phyloP scores from a whole-genome alignment of 192 early-diverging fungal species.

The Podila verticillata region DNA sequence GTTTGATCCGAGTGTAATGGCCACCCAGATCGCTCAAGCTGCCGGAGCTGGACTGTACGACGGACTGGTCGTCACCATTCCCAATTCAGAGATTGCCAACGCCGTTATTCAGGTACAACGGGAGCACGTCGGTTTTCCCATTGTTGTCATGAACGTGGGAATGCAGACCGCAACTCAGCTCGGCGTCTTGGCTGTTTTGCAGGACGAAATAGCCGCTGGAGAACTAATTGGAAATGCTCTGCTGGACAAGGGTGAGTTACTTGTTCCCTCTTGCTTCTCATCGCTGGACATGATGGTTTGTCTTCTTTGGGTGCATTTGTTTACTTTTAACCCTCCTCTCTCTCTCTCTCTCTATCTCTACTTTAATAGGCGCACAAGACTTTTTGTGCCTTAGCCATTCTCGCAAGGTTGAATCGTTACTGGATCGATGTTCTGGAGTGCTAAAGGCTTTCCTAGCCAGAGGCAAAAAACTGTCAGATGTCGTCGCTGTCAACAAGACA shows the following conservation, averaged over 20 bases:
- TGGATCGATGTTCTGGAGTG: constrained; percentile 37
- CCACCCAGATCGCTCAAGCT: constrained; percentile 6
- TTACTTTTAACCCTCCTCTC: too few species aligned
- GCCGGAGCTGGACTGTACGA: constrained; percentile 6
- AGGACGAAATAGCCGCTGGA: constrained; percentile 29
- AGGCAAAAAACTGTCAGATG: background rate
- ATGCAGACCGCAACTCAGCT: constrained; percentile 27
- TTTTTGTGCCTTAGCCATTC: constrained; percentile 24
- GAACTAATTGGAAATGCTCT: constrained; percentile 35
- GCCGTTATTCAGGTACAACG: constrained; percentile 19
- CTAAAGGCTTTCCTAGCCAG: constrained; percentile 15
- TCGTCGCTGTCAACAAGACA: constrained; percentile 12
- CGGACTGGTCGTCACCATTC: constrained; percentile 35
- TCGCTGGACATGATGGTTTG: background rate
- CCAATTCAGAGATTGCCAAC: constrained; percentile 27
- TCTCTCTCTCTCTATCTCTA: too few species aligned
- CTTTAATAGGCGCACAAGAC: constrained; percentile 20
- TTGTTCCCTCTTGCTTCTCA: background rate
- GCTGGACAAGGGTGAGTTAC: constrained; percentile 18
- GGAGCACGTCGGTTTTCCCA: constrained; percentile 14
- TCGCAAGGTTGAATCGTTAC: constrained; percentile 4
- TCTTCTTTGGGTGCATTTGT: background rate
- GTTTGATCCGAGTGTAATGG: constrained; percentile 14
- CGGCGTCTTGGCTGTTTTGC: constrained; percentile 25
- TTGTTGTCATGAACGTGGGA: constrained; percentile 39